Conservation (phyloP, 2,329 filamentous ascomycete species). For the Ceratocystis cubensis region DNA sequence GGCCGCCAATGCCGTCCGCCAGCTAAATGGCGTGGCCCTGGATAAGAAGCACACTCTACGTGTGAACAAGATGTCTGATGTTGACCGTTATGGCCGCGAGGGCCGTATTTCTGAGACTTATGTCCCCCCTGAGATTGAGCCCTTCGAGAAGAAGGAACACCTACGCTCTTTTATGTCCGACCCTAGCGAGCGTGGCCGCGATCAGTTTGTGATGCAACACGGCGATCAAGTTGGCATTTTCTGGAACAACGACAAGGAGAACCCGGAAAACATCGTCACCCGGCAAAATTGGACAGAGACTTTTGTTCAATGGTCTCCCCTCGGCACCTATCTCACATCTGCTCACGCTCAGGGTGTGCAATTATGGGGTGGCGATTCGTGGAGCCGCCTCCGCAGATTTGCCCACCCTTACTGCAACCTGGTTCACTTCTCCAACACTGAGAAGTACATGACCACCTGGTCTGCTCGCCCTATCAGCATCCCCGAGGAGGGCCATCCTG, state of each 20-base stretch:
- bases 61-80: constrained; percentile 97
- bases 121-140: constrained; percentile 63
- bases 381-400: constrained; percentile 84
- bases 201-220: constrained; percentile 92
- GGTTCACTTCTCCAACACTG: constrained; percentile 84
- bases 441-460: constrained; percentile 94
- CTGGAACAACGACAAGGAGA: constrained; percentile 96
- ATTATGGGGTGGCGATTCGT: constrained; percentile 84
- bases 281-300: constrained; percentile 95
- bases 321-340: constrained; percentile 85
- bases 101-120: constrained; percentile 90
- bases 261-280: constrained; percentile 78
- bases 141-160: constrained; percentile 92
- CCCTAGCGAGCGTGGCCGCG: constrained; percentile 62
- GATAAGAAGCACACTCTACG: constrained; percentile 94
- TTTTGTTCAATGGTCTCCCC: constrained; percentile 95
- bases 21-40: constrained; percentile 72
- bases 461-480: constrained; percentile 87
- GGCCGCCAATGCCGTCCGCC: constrained; percentile 77
- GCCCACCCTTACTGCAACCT: constrained; percentile 92
- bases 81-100: constrained; percentile 90
- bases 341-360: constrained; percentile 94
- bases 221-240: constrained; percentile 86
- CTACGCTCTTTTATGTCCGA: constrained; percentile 88
- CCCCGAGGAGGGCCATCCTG: constrained; percentile 71